Evolutionary conservation across 306 rosid genomes (phyloP).

Genomic region (Ammopiptanthus mongolicus): DNA sequence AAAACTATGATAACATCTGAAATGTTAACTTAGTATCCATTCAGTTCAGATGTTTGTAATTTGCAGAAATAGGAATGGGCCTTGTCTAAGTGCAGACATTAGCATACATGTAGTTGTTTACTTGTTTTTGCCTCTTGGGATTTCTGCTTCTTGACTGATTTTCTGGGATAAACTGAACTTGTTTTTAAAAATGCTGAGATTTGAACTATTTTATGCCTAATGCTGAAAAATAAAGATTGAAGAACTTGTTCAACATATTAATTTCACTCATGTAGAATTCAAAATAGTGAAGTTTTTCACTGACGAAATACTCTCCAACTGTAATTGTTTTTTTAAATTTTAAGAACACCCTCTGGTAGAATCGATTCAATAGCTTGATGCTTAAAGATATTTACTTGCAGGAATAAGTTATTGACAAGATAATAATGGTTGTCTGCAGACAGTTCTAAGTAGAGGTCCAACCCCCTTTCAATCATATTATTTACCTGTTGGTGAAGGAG

Average conservation of each 20-base stretch:
- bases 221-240: neutral
- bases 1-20: neutral
- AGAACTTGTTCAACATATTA: neutral
- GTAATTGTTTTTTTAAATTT: neutral
- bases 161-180: neutral
- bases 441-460: constrained; percentile 54
- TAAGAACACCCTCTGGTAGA: constrained; percentile 8
- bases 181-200: neutral
- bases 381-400: constrained; percentile 35
- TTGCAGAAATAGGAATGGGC: neutral
- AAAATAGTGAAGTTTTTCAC: neutral
- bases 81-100: neutral
- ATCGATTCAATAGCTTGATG: constrained; percentile 33
- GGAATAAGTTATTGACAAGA: constrained; percentile 41
- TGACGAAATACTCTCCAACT: neutral
- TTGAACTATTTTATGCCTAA: constrained; percentile 1
- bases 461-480: constrained; percentile 74
- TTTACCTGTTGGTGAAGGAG: constrained; percentile 62
- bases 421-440: constrained; percentile 80
- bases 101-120: no score
- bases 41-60: neutral
- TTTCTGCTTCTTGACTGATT: neutral
- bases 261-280: neutral
- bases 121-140: neutral
- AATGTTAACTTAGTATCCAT: neutral